Evolutionary conservation across 768 basidiomycete species (phyloP), one percentile per base, ranked within the genome.

Genomic region (Inosperma sp.): DNA sequence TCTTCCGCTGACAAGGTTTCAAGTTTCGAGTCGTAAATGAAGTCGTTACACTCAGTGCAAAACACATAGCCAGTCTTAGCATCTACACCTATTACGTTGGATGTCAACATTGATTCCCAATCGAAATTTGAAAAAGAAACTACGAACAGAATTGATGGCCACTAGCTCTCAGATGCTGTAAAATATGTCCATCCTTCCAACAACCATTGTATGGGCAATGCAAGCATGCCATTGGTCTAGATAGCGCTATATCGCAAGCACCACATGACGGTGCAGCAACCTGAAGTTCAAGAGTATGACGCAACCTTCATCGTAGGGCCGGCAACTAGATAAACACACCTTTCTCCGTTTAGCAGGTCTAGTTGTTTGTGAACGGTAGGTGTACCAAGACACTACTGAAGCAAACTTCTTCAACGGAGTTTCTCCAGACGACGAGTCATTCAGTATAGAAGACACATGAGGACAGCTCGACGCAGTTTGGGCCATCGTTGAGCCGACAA

Each of bases 21-120:
- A 29, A 91, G 60, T 2, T 61, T 65, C 10, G 74, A 56, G 55
- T 87, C 73, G 57, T 84, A 85, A 19, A 90, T 75, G 52, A 90
- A 84, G 62, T 93, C 86, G 30, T 83, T 74, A 68, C 92, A 94
- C 27, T 75, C 70, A 2, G 70, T 64, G 62, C 93, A 94, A 60
- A 79, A 93, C 2, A 93, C 68, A 8, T 74, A 72, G n/a, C 93
- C 92, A 0, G 83, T 78, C 56, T 78, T 80, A 3, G 80, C 72
- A 63, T 94, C 91, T 22, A 81, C 79, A 59, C 85, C 92, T 93
- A 58, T 7, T 36, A 37, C 35, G 30, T 17, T 35, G 21, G 17
- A 8, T 12, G 39, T n/a, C 23, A n/a, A 31, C 35, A 26, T 57
- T 16, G 51, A 36, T 22, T 19, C 36, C 25, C 50, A 34, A 31